These are phyloP conservation scores for Diplosphaera chodatii DNA, from an alignment of 139 green algal genomes.

Conservation along the genomic window DNA sequence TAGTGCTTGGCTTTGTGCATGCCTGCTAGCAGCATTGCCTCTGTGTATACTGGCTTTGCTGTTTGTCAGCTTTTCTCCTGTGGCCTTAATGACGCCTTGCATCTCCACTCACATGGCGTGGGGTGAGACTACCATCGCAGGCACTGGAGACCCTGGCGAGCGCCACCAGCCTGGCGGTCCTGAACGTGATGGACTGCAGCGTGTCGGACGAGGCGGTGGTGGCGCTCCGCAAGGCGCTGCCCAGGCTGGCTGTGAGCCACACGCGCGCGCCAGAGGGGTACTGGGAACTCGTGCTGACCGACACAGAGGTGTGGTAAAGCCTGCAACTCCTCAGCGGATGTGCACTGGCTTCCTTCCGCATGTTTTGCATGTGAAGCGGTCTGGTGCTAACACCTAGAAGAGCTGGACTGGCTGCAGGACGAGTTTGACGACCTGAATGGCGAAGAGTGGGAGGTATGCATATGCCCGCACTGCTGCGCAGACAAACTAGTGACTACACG, in stretches of 20 bases:
- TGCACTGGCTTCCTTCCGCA: no score
- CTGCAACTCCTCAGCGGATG: no score
- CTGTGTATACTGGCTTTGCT: no score
- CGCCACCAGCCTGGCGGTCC: neutral
- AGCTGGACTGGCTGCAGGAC: neutral
- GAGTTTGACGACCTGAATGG: neutral
- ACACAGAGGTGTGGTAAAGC: neutral
- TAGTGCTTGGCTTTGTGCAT: no score
- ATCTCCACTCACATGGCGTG: no score
- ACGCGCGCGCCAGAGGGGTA: neutral
- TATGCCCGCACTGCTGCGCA: no score
- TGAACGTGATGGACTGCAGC: neutral
- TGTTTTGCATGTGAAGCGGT: no score
- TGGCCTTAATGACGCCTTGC: no score
- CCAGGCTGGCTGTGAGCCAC: neutral
- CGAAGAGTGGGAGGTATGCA: neutral
- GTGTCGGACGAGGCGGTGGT: neutral
- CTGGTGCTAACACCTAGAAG: no score
- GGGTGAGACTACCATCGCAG: neutral
- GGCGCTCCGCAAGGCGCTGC: neutral
- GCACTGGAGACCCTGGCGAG: neutral
- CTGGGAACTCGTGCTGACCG: neutral
- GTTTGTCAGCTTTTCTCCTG: no score
- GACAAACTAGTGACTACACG: no score
- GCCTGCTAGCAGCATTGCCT: no score